These are phyloP conservation scores for Jacaranda copaia DNA, from an alignment of 257 asterid genomes.

Conservation along the genomic window DNA sequence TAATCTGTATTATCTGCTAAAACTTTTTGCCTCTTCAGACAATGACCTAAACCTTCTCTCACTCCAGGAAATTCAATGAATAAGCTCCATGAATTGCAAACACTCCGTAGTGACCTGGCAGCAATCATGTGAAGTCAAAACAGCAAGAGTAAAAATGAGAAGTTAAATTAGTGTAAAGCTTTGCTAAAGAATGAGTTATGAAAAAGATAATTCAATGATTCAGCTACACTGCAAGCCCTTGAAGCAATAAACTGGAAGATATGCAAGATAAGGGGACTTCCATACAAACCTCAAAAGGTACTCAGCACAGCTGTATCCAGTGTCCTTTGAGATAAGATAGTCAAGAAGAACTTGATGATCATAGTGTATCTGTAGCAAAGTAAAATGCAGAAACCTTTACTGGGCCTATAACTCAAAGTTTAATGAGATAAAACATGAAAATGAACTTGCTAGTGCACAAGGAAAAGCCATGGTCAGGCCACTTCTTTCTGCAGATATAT, in stretches of 20 bases:
- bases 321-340: slow-evolving; percentile 90
- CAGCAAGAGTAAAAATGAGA: neutral
- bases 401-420: neutral
- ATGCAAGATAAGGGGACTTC: slow-evolving; percentile 10
- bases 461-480: neutral
- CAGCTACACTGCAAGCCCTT: neutral
- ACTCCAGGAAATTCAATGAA: slow-evolving; percentile 68
- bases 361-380: slow-evolving; percentile 67
- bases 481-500: slow-evolving; percentile 20
- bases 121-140: slow-evolving; percentile 31
- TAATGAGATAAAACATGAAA: slow-evolving; percentile 15
- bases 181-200: neutral
- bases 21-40: slow-evolving; percentile 58
- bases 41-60: slow-evolving; percentile 36
- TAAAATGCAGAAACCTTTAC: slow-evolving; percentile 25
- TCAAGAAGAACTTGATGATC: slow-evolving; percentile 98
- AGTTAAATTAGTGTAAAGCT: slow-evolving; percentile 2
- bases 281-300: slow-evolving; percentile 76
- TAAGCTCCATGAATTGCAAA: slow-evolving; percentile 73
- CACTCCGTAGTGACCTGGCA: slow-evolving; percentile 71
- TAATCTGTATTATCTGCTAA: slow-evolving; percentile 31
- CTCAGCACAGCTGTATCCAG: slow-evolving; percentile 84
- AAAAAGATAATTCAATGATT: neutral
- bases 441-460: slow-evolving; percentile 17
- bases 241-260: slow-evolving; percentile 17